Percentiles rank a stretch among this genome's conserved stretches.
Conservation (phyloP, 2,329 filamentous ascomycete genomes). For the Scytalidium sp. region DNA sequence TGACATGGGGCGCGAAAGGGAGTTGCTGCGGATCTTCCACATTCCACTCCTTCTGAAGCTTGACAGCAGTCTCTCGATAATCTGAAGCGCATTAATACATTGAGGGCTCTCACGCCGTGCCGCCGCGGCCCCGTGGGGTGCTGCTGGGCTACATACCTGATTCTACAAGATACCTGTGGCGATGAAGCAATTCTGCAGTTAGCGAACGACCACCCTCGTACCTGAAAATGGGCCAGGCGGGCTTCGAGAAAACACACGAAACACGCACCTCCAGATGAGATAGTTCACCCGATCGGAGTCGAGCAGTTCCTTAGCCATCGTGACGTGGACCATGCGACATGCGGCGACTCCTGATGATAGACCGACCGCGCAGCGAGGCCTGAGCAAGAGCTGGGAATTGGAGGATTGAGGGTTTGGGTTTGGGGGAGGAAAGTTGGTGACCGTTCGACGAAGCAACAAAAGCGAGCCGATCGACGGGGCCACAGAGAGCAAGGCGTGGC, state of each 20-base stretch:
- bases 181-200: conserved; percentile 20
- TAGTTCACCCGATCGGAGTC: conserved; percentile 68
- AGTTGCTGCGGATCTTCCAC: conserved; percentile 59
- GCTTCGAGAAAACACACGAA: conserved; percentile 19
- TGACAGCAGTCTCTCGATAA: conserved; percentile 65
- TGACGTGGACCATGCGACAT: conserved; percentile 10
- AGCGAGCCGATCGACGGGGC: no score
- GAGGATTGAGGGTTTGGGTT: no score
- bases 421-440: no score
- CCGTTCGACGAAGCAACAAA: no score
- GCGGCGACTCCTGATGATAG: no score
- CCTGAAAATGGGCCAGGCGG: conserved; percentile 20
- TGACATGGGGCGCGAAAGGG: conserved; percentile 62
- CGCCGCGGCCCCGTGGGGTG: conserved; percentile 1
- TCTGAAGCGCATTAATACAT: conserved; percentile 37
- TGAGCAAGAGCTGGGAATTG: no score
- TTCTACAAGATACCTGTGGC: conserved; percentile 30
- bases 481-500: no score
- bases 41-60: conserved; percentile 68
- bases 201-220: conserved; percentile 22
- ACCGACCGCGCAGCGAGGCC: no score
- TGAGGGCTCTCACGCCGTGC: conserved; percentile 6
- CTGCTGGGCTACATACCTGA: conserved; percentile 24
- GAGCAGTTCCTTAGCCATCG: conserved; percentile 37
- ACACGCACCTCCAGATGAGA: conserved; percentile 66